phyloP scores from a whole-genome alignment of 2,329 filamentous ascomycete species.

The Plectosphaerella cucumerina region DNA sequence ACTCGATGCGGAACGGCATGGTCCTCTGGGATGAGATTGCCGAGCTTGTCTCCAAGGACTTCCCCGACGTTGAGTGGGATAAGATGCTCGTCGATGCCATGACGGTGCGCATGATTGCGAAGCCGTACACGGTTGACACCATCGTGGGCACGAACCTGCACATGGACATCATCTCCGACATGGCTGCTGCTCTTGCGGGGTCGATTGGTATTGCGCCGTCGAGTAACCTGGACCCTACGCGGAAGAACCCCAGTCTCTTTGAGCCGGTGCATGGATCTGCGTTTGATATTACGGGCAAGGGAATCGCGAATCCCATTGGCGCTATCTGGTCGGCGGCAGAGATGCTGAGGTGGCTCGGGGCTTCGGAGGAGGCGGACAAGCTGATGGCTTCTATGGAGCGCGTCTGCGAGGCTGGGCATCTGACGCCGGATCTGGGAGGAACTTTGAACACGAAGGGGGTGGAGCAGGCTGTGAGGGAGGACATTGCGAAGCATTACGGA shows the following conservation, averaged over 20 bases:
- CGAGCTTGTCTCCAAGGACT: constrained; percentile 48
- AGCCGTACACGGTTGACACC: constrained; percentile 55
- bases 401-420: constrained; percentile 42
- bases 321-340: constrained; percentile 51
- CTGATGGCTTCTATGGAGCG: constrained; percentile 45
- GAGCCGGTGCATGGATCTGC: constrained; percentile 54
- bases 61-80: constrained; percentile 54
- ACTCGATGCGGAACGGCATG: constrained; percentile 63
- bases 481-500: too few species aligned
- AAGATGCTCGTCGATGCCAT: constrained; percentile 60
- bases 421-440: constrained; percentile 48
- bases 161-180: constrained; percentile 62
- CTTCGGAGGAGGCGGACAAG: constrained; percentile 39
- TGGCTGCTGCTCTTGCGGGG: constrained; percentile 63
- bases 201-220: constrained; percentile 66
- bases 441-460: constrained; percentile 14
- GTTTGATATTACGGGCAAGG: constrained; percentile 50
- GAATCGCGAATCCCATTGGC: constrained; percentile 48
- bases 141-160: constrained; percentile 59
- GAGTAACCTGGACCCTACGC: constrained; percentile 55
- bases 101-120: constrained; percentile 50
- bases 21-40: constrained; percentile 65
- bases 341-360: constrained; percentile 50
- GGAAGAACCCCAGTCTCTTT: constrained; percentile 50
- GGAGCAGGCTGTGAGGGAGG: constrained; percentile 4